Base-by-base conservation (phyloP, 768 basidiomycete genomes). In the Trichaptum fuscoviolaceum region DNA sequence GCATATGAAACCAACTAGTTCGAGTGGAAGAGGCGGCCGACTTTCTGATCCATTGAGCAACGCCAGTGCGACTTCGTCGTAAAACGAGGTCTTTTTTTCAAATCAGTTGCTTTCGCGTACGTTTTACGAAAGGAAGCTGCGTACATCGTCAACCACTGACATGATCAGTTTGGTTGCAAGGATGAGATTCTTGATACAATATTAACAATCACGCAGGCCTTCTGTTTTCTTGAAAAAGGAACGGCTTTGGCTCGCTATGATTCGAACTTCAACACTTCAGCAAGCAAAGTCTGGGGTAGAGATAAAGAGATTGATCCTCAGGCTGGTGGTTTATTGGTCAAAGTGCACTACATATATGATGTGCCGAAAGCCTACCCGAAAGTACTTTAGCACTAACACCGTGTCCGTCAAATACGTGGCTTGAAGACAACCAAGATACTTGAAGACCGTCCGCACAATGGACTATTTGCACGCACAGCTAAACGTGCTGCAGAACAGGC, bases 401-500 rank as follows among this genome's bases (percentile, higher is more conserved):
- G 30, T 30, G 30, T 30, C 30, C 30, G 30, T 30, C 30, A 52
- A 36, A 52, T 52, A 52, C 42, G 42, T 52, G 42, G 42, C 42
- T 52, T 52, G 42, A 5, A 52, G 10, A 20, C 42, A 12, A 52
- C 5, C 15, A 52, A 30, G 30, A 2, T 30, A 30, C 2, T 65
- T 65, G 4, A 30, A 30, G 30, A 30, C 52, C 8, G 35, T 57
- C 64, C 26, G n/a, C 57, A 69, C 35, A 35, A 89, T 89, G 87
- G 87, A 90, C 73, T 66, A 89, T 69, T 77, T 90, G 64, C 87
- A 90, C 73, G 71, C 78, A 25, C 84, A 84, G 70, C 79, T 92
- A 63, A 77, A 75, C 61, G 79, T 76, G 34, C 75, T 93, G 34
- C 88, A 92, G 75, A 79, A 77, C 20, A 81, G 80, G 20, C 81